Evolutionary conservation across 805 yeast species (phyloP).

Genomic region (Saturnispora galanensis): DNA sequence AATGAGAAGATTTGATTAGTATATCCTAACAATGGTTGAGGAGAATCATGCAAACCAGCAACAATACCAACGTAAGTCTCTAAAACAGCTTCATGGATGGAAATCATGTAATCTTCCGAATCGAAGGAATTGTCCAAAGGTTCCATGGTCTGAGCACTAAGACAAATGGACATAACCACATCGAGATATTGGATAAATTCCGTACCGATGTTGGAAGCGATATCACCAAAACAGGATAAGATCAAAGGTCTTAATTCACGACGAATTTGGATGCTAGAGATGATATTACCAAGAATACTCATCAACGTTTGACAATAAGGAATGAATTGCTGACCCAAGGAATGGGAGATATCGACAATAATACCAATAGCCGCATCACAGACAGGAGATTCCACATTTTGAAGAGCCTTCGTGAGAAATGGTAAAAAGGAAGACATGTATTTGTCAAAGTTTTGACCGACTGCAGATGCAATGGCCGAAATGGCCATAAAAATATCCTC

Average conservation of each 20-base stretch:
- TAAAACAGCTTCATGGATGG: constrained; percentile 76
- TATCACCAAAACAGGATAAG: constrained; percentile 89
- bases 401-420: constrained; percentile 65
- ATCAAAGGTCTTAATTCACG: constrained; percentile 81
- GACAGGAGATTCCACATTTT: constrained; percentile 73
- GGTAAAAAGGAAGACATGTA: constrained; percentile 82
- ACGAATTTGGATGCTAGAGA: constrained; percentile 58
- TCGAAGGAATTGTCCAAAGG: constrained; percentile 63
- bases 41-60: constrained; percentile 70
- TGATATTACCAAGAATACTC: constrained; percentile 67
- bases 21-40: constrained; percentile 56
- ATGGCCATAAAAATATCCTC: constrained; percentile 92
- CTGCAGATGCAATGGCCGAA: constrained; percentile 78
- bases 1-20: constrained; percentile 64
- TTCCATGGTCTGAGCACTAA: constrained; percentile 49
- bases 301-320: constrained; percentile 75
- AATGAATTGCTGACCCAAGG: constrained; percentile 63
- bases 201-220: constrained; percentile 79
- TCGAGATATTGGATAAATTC: constrained; percentile 67
- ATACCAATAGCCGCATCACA: constrained; percentile 89
- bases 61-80: constrained; percentile 95
- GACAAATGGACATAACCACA: constrained; percentile 72
- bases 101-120: constrained; percentile 61
- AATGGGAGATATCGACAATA: constrained; percentile 88
- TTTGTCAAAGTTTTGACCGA: constrained; percentile 58